Percentiles rank a stretch among this genome's conserved stretches.
Conservation (phyloP, 305 asterid species). For the Ilex paraguariensis region DNA sequence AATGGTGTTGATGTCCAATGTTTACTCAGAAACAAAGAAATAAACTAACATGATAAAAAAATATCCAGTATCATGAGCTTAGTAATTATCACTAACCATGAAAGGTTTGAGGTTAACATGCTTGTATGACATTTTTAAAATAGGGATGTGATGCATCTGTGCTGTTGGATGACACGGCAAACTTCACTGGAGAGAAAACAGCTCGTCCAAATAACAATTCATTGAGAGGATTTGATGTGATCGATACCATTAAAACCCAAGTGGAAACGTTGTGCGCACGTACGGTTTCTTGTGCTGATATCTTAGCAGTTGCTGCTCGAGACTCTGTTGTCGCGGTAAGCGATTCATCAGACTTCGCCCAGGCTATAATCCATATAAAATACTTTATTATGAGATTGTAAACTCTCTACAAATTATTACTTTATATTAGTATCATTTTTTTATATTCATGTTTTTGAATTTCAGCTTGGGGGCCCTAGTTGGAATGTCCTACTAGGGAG, state of each 20-base stretch:
- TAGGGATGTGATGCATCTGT: slow-evolving; percentile 85
- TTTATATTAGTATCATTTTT: too few species aligned
- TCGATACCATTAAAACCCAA: slow-evolving; percentile 56
- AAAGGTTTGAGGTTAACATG: too few species aligned
- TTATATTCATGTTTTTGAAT: too few species aligned
- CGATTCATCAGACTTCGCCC: not conserved
- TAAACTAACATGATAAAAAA: too few species aligned
- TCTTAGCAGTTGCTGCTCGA: slow-evolving; percentile 50
- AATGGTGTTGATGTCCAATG: too few species aligned
- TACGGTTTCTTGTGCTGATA: slow-evolving; percentile 68
- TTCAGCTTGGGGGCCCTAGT: slow-evolving; percentile 2
- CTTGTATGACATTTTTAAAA: not conserved
- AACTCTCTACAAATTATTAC: too few species aligned
- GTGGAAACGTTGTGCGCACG: slow-evolving; percentile 50
- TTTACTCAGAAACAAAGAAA: too few species aligned
- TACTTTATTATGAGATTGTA: not conserved
- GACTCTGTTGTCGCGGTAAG: slow-evolving; percentile 57
- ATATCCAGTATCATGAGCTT: too few species aligned
- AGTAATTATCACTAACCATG: too few species aligned
- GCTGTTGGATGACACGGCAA: slow-evolving; percentile 50
- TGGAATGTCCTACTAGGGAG: slow-evolving; percentile 2
- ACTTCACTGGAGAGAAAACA: slow-evolving; percentile 57
- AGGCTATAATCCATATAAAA: not conserved
- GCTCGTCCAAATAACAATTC: slow-evolving; percentile 59
- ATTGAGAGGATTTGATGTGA: slow-evolving; percentile 55